A percentile compares a stretch with the other conserved stretches of the same genome.
Conservation (phyloP, 192 early-diverging fungal species). For the Mortierella alpina region DNA sequence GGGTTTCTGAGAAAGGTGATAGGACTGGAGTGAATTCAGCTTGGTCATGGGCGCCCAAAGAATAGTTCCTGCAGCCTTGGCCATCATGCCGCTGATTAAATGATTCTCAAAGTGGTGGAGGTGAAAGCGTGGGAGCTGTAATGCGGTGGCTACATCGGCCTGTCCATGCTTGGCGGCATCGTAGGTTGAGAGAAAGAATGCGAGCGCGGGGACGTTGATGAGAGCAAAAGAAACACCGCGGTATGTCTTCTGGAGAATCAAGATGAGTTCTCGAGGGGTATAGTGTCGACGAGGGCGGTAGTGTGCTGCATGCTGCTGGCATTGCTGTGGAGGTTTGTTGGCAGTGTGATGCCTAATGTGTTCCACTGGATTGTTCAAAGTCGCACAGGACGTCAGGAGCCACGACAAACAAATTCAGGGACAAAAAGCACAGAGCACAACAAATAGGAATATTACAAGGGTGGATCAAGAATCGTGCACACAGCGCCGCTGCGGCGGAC, state of each 20-base stretch:
- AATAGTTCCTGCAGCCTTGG: slow-evolving; percentile 23
- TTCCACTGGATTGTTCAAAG: not conserved
- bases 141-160: not conserved
- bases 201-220: slow-evolving; percentile 32
- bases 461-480: slow-evolving; percentile 43
- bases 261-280: slow-evolving; percentile 1
- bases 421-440: too few relatives aligned
- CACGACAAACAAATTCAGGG: not conserved
- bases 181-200: slow-evolving; percentile 43
- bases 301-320: not conserved
- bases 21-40: slow-evolving; percentile 15
- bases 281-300: not conserved
- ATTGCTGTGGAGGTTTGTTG: not conserved
- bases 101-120: slow-evolving; percentile 28
- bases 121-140: slow-evolving; percentile 4
- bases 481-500: slow-evolving; percentile 39
- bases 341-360: too few relatives aligned
- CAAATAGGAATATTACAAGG: slow-evolving; percentile 26
- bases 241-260: slow-evolving; percentile 17
- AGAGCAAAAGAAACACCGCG: slow-evolving; percentile 29
- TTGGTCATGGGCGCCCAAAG: slow-evolving; percentile 42
- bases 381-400: not conserved
- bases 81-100: slow-evolving; percentile 33
- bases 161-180: slow-evolving; percentile 31
- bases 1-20: slow-evolving; percentile 8